A percentile compares a stretch with the other conserved stretches of the same genome.
Conservation (phyloP, 345 rosid genomes). For the Citrus hindsii region DNA sequence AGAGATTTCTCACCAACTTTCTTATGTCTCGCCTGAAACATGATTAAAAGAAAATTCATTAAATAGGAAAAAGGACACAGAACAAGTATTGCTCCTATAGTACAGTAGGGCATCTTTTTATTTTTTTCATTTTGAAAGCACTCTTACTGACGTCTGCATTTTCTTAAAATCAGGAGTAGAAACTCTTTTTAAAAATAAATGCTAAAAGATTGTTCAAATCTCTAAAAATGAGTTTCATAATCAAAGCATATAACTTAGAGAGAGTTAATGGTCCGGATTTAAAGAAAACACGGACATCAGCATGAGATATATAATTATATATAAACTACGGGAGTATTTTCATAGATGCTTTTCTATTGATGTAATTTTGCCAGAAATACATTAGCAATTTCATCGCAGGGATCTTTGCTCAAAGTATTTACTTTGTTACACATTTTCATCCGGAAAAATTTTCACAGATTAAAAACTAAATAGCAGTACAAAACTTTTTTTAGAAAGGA, state of each 20-base stretch:
- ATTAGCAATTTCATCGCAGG: not conserved
- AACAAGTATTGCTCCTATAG: not conserved
- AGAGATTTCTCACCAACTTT: slow-evolving; percentile 64
- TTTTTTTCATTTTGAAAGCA: not conserved
- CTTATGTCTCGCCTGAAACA: slow-evolving; percentile 38
- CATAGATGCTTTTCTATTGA: not conserved
- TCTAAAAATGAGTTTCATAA: not conserved
- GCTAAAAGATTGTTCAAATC: not conserved
- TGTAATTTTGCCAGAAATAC: not conserved
- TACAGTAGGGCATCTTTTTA: not conserved
- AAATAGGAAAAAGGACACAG: not conserved
- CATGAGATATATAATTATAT: not conserved
- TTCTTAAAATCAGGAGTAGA: not conserved
- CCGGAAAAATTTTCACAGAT: not conserved
- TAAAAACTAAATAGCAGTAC: not conserved
- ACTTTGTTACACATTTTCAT: no score
- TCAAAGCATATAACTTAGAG: not conserved
- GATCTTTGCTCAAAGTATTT: no score
- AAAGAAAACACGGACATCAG: not conserved
- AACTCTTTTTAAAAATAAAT: not conserved
- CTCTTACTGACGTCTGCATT: not conserved
- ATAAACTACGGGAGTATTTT: not conserved
- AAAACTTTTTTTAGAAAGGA: not conserved
- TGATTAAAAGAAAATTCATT: not conserved
- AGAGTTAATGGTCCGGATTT: not conserved